A percentile compares a stretch with the other conserved stretches of the same genome.
Evolutionary conservation across 176 grass and related monocot species (phyloP).

Genomic region (Microstegium vimineum): DNA sequence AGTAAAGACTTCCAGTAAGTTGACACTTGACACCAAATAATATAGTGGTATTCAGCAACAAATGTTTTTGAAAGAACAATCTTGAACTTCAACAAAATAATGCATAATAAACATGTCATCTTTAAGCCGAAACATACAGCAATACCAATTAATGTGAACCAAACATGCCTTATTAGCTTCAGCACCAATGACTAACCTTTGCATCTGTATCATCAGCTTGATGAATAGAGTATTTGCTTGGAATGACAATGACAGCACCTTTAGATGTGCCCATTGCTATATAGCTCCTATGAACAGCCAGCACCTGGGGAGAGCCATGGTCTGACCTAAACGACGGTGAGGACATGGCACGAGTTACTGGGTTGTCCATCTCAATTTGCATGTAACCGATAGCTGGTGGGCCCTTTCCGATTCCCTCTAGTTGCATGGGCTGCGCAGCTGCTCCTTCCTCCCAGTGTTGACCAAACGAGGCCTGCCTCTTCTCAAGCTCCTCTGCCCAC

Average conservation of each 20-base stretch:
- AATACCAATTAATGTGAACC: neutral
- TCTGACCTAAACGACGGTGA: slow-evolving; percentile 59
- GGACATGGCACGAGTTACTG: slow-evolving; percentile 68
- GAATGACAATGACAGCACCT: slow-evolving; percentile 74
- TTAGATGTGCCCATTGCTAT: slow-evolving; percentile 81
- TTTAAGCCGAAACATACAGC: slow-evolving; percentile 8
- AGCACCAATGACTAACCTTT: slow-evolving; percentile 56
- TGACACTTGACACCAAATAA: slow-evolving; percentile 1
- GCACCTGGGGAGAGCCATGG: slow-evolving; percentile 80
- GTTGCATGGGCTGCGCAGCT: slow-evolving; percentile 84
- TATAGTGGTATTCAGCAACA: neutral
- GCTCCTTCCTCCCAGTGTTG: slow-evolving; percentile 90
- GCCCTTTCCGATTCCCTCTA: slow-evolving; percentile 89
- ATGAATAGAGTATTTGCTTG: slow-evolving; percentile 92
- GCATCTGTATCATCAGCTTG: slow-evolving; percentile 76
- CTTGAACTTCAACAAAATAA: neutral
- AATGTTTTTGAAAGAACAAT: slow-evolving; percentile 17
- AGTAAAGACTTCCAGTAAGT: neutral
- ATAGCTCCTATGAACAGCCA: slow-evolving; percentile 78
- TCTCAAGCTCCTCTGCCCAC: slow-evolving; percentile 88
- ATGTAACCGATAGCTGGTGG: slow-evolving; percentile 95
- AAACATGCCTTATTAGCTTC: neutral
- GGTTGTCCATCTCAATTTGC: slow-evolving; percentile 94
- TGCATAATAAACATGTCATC: neutral
- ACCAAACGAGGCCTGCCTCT: slow-evolving; percentile 82